phyloP scores from a whole-genome alignment of 2,329 filamentous ascomycete genomes.

The Sporothrix humicola region DNA sequence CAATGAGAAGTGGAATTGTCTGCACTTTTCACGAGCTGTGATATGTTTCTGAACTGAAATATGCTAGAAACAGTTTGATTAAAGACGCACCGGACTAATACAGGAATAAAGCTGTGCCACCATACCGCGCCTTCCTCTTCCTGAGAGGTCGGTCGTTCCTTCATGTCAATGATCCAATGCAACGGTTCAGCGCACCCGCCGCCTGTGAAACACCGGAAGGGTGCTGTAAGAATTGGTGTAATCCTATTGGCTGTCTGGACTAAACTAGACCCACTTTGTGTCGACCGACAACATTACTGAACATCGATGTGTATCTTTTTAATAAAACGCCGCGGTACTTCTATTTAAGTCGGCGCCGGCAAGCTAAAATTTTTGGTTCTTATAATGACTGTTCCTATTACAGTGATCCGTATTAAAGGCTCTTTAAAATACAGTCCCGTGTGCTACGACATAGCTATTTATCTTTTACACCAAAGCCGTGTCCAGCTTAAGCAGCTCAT shows the following conservation, averaged over 20 bases:
- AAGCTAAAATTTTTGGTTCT: neutral
- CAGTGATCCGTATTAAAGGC: neutral
- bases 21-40: too few species aligned
- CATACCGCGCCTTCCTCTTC: too few species aligned
- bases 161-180: neutral
- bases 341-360: neutral
- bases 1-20: too few species aligned
- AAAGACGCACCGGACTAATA: too few species aligned
- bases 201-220: neutral
- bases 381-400: neutral
- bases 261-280: too few species aligned
- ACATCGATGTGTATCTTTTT: neutral
- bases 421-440: neutral
- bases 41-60: too few species aligned
- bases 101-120: too few species aligned
- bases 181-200: neutral
- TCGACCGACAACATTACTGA: too few species aligned
- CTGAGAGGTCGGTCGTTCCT: neutral
- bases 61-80: too few species aligned
- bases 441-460: neutral
- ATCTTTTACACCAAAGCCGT: neutral
- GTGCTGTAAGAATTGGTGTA: neutral
- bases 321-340: constrained; percentile 1
- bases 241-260: neutral
- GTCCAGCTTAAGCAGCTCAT: neutral